Conservation (phyloP, 768 basidiomycete genomes). For the Lactarius deliciosus region DNA sequence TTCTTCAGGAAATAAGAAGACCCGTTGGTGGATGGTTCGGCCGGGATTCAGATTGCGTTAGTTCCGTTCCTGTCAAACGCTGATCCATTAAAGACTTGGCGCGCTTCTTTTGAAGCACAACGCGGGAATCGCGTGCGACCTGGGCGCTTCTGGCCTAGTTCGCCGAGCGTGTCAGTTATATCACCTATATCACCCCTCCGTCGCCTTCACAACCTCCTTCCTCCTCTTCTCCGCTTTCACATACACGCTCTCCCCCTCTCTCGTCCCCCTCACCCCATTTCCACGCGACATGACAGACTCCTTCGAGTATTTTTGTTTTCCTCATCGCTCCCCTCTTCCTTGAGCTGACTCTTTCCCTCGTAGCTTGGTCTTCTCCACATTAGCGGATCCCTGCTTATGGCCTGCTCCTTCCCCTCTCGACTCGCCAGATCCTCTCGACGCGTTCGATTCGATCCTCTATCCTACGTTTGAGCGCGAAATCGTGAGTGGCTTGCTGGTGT, state of each 20-base stretch:
- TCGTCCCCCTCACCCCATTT: neutral
- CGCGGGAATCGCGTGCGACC: slow-evolving; percentile 22
- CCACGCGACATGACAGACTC: slow-evolving; percentile 19
- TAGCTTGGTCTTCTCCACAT: slow-evolving; percentile 19
- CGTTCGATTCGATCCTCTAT: slow-evolving; percentile 23
- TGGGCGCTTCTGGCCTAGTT: slow-evolving; percentile 26
- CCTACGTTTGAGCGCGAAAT: slow-evolving; percentile 31
- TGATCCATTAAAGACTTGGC: slow-evolving; percentile 26
- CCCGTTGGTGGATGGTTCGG: slow-evolving; percentile 1
- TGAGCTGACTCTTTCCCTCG: neutral
- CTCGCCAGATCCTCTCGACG: slow-evolving; percentile 15
- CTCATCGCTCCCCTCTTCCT: neutral
- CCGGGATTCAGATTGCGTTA: slow-evolving; percentile 23
- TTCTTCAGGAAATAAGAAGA: neutral
- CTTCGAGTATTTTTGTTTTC: slow-evolving; percentile 21
- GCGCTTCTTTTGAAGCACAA: slow-evolving; percentile 25
- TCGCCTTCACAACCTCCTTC: slow-evolving; percentile 25
- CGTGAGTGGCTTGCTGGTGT: slow-evolving; percentile 7
- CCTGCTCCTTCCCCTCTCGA: slow-evolving; percentile 24
- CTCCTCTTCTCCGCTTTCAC: slow-evolving; percentile 6
- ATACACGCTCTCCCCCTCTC: slow-evolving; percentile 3
- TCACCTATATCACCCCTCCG: slow-evolving; percentile 25
- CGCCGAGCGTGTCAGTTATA: slow-evolving; percentile 23
- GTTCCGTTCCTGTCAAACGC: slow-evolving; percentile 29
- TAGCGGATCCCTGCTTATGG: slow-evolving; percentile 21